These are phyloP conservation scores for Ganoderma sp. DNA, from an alignment of 1,284 basidiomycete genomes.

Conservation along the genomic window DNA sequence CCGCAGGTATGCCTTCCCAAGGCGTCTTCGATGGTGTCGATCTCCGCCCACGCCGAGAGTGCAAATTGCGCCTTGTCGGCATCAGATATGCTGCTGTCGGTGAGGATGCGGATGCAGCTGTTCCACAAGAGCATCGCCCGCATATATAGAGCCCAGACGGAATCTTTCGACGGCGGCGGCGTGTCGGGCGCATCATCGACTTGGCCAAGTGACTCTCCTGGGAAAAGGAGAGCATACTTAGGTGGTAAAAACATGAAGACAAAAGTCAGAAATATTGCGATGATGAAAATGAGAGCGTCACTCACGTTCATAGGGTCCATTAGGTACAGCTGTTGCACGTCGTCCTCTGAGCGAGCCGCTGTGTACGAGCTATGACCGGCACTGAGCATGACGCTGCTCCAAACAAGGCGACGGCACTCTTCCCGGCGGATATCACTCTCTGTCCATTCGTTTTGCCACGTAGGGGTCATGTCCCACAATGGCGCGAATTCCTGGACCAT, in stretches of 20 bases:
- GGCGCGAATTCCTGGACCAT: constrained; percentile 60
- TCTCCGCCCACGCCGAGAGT: constrained; percentile 69
- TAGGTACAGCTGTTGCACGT: constrained; percentile 59
- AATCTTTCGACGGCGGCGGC: constrained; percentile 56
- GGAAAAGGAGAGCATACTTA: constrained; percentile 72
- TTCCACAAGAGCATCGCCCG: constrained; percentile 76
- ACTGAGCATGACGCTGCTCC: constrained; percentile 67
- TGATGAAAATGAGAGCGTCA: constrained; percentile 20
- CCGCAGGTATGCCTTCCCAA: constrained; percentile 68
- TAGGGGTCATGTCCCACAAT: constrained; percentile 66
- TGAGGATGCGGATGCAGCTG: constrained; percentile 65
- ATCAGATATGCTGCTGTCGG: constrained; percentile 48
- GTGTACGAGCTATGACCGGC: constrained; percentile 68
- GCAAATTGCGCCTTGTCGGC: constrained; percentile 65
- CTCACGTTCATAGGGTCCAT: constrained; percentile 70
- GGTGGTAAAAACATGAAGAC: not conserved
- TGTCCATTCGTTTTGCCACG: constrained; percentile 65
- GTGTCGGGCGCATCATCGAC: constrained; percentile 33
- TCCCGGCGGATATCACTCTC: constrained; percentile 70
- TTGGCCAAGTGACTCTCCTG: constrained; percentile 60
- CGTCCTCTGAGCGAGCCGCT: constrained; percentile 49
- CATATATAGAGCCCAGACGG: constrained; percentile 74
- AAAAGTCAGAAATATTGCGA: not conserved
- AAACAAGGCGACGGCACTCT: constrained; percentile 70
- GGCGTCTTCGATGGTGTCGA: constrained; percentile 67